These are phyloP conservation scores for Luffa aegyptiaca DNA, from an alignment of 306 rosid species.

Conservation along the genomic window DNA sequence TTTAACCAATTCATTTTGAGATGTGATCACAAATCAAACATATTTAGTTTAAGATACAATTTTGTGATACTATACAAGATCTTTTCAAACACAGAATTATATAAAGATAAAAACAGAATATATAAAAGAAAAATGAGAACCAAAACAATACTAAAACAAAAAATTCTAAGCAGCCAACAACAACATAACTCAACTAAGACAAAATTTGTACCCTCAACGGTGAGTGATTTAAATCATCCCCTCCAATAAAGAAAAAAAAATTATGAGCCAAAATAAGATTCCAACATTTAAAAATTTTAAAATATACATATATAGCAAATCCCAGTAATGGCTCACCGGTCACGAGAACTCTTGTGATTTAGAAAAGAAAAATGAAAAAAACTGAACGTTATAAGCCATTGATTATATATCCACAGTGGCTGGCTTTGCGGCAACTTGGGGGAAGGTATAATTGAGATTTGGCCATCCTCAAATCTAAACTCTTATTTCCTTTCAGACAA, in stretches of 20 bases:
- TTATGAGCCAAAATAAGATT: background rate
- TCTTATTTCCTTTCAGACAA: background rate
- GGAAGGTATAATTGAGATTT: background rate
- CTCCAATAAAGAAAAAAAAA: too few relatives aligned
- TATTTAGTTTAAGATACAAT: too few relatives aligned
- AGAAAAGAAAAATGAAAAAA: background rate
- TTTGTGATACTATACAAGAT: background rate
- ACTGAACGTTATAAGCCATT: background rate
- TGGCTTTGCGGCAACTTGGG: slow-evolving; percentile 1
- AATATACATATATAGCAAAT: background rate
- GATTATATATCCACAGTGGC: background rate
- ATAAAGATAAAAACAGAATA: background rate
- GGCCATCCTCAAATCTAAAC: background rate
- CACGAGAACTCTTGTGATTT: background rate
- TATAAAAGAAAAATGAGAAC: background rate
- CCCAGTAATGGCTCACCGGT: background rate
- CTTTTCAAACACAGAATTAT: too few relatives aligned
- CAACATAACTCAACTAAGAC: too few relatives aligned
- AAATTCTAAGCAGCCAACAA: too few relatives aligned
- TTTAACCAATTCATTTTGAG: too few relatives aligned
- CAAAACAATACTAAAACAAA: too few relatives aligned
- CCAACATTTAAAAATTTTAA: too few relatives aligned
- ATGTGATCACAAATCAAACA: background rate
- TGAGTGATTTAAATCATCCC: too few relatives aligned
- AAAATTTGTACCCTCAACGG: too few relatives aligned